Evolutionary conservation across 225 moss, liverwort and hornwort genomes (phyloP), one percentile per base, ranked within the genome.

Genomic region (Marchantia polymorpha): DNA sequence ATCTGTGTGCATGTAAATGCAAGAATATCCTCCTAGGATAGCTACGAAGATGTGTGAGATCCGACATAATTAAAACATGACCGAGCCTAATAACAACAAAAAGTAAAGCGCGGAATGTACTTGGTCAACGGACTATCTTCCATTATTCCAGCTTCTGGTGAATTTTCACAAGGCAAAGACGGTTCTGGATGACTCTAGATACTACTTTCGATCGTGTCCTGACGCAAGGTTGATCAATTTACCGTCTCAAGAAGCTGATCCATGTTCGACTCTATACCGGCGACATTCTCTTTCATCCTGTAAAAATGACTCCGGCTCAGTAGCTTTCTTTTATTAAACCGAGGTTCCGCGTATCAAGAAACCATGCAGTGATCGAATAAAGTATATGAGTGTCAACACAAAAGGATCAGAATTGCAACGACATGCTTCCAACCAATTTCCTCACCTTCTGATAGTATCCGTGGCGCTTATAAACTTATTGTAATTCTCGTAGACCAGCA

Each of bases 381-480:
- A 56, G 75, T 56, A 74, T 11, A 52, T 12, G 27, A 10, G 10
- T 31, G 11, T 9, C 75, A 31, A 5, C 59, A 30, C 39, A 10
- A 27, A 30, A 4, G 39, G 10, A 46, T 75, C 58, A 39, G 16
- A 8, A 0, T 48, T 12, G 6, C 47, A 17, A 3, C 20, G 0
- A 0, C 49, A 7, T 49, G 70, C 47, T 49, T 8, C 59, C 2
- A 39, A 19, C 20, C 71, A 30, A 31, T 31, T 19, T 59, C 60
- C 52, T 20, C 83, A 95, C 95, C 93, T 88, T 84, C 95, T 90
- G 77, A 99, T 99, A 58, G 99, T 99, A 81, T 99, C 94, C 50
- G 99, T 99, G 59, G 99, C 93, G 84, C 95, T 95, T 69, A 91
- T 99, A 76, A 99, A 99, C 83, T 99, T 99, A 81, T 89, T 99